phyloP scores from a whole-genome alignment of 192 early-diverging fungal genomes.

The Mortierella hygrophila region DNA sequence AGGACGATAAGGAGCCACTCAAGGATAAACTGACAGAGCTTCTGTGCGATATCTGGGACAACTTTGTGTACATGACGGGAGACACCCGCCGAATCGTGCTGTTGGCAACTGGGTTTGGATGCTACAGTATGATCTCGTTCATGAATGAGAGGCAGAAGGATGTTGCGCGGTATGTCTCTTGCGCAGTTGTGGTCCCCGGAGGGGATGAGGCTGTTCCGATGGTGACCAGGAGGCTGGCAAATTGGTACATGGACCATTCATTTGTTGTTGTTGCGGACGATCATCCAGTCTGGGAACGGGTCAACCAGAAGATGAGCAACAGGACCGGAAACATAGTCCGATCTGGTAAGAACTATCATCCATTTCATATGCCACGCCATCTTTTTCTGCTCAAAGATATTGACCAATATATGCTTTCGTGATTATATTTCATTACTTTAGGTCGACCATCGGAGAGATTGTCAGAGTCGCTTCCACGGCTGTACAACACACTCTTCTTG shows the following conservation, averaged over 20 bases:
- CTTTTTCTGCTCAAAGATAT: background rate
- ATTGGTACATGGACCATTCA: conserved; percentile 46
- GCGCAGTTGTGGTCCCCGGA: conserved; percentile 51
- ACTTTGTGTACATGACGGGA: conserved; percentile 27
- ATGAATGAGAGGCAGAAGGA: conserved; percentile 57
- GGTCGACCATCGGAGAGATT: conserved; percentile 29
- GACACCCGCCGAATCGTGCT: conserved; percentile 39
- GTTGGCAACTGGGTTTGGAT: conserved; percentile 52
- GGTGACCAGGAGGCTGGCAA: conserved; percentile 38
- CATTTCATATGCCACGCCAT: background rate
- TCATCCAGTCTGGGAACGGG: conserved; percentile 40
- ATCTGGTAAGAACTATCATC: conserved; percentile 20
- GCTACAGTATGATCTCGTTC: conserved; percentile 45
- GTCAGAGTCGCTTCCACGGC: conserved; percentile 25
- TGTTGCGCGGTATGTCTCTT: conserved; percentile 45
- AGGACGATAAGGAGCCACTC: conserved; percentile 33
- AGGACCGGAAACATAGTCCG: conserved; percentile 38
- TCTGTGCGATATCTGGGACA: conserved; percentile 57
- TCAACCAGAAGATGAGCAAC: conserved; percentile 22
- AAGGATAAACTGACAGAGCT: conserved; percentile 45
- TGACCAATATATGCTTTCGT: background rate
- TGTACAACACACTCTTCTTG: conserved; percentile 26
- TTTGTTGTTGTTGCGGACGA: conserved; percentile 46
- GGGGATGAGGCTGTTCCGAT: conserved; percentile 48
- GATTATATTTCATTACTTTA: background rate